These are phyloP conservation scores for Dipodascopsis tothii DNA, from an alignment of 805 yeast species.

Conservation along the genomic window DNA sequence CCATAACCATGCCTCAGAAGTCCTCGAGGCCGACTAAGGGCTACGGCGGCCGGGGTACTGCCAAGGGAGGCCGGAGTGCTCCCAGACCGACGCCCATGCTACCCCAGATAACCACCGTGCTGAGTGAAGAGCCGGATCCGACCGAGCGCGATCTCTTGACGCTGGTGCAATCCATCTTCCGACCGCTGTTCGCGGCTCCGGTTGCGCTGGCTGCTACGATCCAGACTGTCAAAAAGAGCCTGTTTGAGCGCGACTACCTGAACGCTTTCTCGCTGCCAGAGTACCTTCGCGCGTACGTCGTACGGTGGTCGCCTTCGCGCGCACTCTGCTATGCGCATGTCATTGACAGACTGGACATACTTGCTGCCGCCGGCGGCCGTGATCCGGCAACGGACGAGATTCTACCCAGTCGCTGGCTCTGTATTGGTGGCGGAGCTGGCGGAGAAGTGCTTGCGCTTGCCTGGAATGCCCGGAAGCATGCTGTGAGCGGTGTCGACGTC, in stretches of 20 bases:
- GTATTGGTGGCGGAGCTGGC: conserved; percentile 88
- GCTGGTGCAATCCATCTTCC: not conserved
- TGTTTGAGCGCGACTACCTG: conserved; percentile 62
- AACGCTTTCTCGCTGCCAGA: conserved; percentile 53
- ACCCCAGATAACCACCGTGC: no score
- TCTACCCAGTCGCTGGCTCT: conserved; percentile 46
- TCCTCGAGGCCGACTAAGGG: no score
- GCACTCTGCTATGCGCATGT: conserved; percentile 67
- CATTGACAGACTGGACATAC: conserved; percentile 35
- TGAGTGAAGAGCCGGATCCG: no score
- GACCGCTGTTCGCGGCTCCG: conserved; percentile 5
- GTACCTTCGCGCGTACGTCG: conserved; percentile 67
- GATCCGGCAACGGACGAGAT: not conserved
- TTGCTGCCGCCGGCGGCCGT: not conserved
- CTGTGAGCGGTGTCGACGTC: conserved; percentile 36
- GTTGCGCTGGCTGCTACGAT: conserved; percentile 27
- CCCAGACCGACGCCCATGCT: no score
- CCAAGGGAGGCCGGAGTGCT: no score
- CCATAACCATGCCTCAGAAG: no score
- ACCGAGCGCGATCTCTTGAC: not conserved
- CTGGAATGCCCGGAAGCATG: conserved; percentile 43
- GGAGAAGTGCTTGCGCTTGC: conserved; percentile 65
- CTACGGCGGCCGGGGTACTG: no score
- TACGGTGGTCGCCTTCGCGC: conserved; percentile 81
- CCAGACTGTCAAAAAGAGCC: conserved; percentile 61